Conservation (phyloP, 2,329 filamentous ascomycete species). For the Trichoderma hamatum region DNA sequence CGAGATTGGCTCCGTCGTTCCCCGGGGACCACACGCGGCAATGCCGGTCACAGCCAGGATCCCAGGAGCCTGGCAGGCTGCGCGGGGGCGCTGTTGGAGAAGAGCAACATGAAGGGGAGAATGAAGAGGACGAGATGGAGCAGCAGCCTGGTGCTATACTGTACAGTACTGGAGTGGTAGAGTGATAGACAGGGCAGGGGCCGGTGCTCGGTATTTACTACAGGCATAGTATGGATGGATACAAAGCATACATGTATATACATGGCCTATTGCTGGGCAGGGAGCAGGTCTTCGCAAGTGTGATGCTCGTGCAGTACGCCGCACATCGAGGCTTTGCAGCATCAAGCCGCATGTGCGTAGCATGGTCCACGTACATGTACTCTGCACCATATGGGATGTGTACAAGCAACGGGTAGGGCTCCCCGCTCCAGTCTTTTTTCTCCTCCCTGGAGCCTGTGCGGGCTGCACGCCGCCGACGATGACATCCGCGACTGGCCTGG, state of each 20-base stretch:
- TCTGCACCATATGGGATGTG: too few species aligned
- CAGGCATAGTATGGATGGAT: not conserved
- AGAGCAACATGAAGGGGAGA: not conserved
- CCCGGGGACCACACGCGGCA: conserved; percentile 8
- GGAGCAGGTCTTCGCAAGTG: not conserved
- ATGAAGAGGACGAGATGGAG: too few species aligned
- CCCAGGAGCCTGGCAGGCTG: not conserved
- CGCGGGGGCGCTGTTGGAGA: not conserved
- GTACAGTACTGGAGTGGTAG: not conserved
- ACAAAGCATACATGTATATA: not conserved
- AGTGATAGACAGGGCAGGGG: not conserved
- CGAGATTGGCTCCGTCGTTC: conserved; percentile 7
- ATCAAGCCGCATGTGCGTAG: not conserved
- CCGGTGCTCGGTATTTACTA: not conserved
- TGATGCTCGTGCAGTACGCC: not conserved
- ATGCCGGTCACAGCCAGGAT: conserved; percentile 20
- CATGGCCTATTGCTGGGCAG: too few species aligned
- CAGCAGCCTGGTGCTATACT: not conserved
- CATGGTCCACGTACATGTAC: too few species aligned
- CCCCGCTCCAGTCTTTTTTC: not conserved
- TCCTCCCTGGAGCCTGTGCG: not conserved
- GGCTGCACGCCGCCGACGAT: not conserved
- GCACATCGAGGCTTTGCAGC: not conserved
- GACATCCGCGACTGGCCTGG: conserved; percentile 3
- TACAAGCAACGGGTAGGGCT: not conserved